Percentiles rank a stretch among this genome's conserved stretches.
Conservation (phyloP, 2,329 filamentous ascomycete species). For the Xylariaceae sp. region DNA sequence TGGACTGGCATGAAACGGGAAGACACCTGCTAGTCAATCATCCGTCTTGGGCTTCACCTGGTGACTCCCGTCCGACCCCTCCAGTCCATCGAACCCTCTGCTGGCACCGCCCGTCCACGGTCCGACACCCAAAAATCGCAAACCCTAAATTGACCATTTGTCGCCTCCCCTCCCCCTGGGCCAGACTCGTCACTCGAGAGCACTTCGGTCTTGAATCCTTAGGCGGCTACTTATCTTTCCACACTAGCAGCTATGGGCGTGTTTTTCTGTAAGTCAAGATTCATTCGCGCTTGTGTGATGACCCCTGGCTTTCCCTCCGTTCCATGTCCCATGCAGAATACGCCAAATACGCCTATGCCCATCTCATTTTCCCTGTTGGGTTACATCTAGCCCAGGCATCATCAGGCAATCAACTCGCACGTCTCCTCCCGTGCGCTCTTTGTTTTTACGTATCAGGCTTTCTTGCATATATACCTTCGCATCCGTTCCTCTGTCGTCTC, state of each 20-base stretch:
- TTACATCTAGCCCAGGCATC: background rate
- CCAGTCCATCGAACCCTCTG: background rate
- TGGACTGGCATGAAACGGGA: background rate
- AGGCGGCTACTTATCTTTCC: background rate
- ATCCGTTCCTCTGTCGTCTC: too few species aligned
- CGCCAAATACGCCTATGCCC: background rate
- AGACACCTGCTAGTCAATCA: too few species aligned
- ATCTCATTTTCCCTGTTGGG: background rate
- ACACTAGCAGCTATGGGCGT: slow-evolving; percentile 6
- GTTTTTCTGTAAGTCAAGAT: slow-evolving; percentile 12
- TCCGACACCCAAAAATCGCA: background rate
- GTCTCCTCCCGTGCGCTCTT: slow-evolving; percentile 4
- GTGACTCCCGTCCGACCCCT: background rate
- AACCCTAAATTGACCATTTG: background rate
- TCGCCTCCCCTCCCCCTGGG: background rate
- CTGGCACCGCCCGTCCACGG: background rate
- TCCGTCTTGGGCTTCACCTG: too few species aligned
- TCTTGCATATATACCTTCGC: background rate
- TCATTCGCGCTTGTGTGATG: background rate
- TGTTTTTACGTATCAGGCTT: background rate
- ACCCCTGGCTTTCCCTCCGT: background rate
- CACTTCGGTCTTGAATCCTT: background rate
- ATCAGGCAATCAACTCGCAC: background rate
- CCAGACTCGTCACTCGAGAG: background rate
- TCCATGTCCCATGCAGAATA: background rate